These are phyloP conservation scores for Alloascoidea africana DNA, from an alignment of 805 yeast species.

Conservation along the genomic window DNA sequence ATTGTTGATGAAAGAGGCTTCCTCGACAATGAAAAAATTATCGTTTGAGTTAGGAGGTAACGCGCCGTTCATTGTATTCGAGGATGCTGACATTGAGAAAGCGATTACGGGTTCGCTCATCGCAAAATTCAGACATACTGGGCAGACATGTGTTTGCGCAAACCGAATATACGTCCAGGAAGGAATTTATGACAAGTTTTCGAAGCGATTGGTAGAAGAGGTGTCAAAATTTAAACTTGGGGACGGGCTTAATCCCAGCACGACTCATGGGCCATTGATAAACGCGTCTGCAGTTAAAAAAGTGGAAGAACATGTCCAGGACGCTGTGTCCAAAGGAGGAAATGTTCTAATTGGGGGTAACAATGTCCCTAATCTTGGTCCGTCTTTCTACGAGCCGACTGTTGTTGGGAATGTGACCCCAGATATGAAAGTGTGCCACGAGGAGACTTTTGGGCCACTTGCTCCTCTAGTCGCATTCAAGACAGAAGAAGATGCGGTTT, in stretches of 20 bases:
- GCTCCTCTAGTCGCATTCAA: conserved; percentile 41
- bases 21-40: conserved; percentile 42
- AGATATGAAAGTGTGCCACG: conserved; percentile 32
- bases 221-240: conserved; percentile 37
- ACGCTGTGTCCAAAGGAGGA: conserved; percentile 43
- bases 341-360: conserved; percentile 36
- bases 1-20: conserved; percentile 38
- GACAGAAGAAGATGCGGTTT: conserved; percentile 36
- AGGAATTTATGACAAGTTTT: conserved; percentile 32
- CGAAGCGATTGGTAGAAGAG: conserved; percentile 24
- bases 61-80: conserved; percentile 48
- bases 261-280: conserved; percentile 44
- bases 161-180: conserved; percentile 43
- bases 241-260: conserved; percentile 33
- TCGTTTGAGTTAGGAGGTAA: conserved; percentile 57
- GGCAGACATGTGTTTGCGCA: conserved; percentile 56
- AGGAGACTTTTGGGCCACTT: conserved; percentile 56
- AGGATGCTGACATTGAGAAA: conserved; percentile 40
- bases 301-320: conserved; percentile 36
- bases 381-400: conserved; percentile 38
- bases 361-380: conserved; percentile 30
- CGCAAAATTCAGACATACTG: conserved; percentile 44
- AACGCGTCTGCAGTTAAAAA: conserved; percentile 33
- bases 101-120: conserved; percentile 38
- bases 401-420: conserved; percentile 35